Evolutionary conservation across 306 rosid species (phyloP), one percentile per base, ranked within the genome.

Genomic region (Fragaria iinumae): DNA sequence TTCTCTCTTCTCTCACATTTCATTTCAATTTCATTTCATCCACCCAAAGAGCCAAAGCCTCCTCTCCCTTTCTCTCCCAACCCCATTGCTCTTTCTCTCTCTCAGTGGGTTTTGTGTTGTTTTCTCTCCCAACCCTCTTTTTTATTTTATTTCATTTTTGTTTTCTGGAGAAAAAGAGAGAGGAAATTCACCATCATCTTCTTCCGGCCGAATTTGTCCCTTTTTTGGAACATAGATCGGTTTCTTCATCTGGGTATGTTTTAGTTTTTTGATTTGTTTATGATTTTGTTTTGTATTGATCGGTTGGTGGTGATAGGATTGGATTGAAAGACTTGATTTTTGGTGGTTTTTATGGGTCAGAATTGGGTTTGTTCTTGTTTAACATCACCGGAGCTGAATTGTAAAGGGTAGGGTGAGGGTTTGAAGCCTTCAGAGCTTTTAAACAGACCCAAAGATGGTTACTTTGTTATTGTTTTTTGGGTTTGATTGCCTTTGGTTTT

Each of bases 11-110:
- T 9, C 12, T 43, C 79, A 39, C 79, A 29, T 55, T 80, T 70
- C 70, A 47, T 60, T 41, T 79, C 50, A 53, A 57, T 76, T 62
- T 80, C 80, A 83, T 83, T 81, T 80, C 91, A 84, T 84, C 90
- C 90, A 84, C 91, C 88, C 87, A 84, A 77, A 62, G 71, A 81
- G 77, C 77, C 79, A 75, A 80, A 73, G 80, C 69, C 86, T 79
- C 77, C 77, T 59, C 66, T 71, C 78, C 72, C 70, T 79, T 66
- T 78, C 86, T 74, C 83, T 18, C 81, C 81, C 83, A 74, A 44
- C 71, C 78, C 70, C 78, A 62, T 74, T 62, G 78, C 71, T 60
- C 29, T 66, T 63, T 85, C 87, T 72, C 85, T 88, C 77, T 38
- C 41, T 38, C 6, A 76, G 81, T 77, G 88, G 82, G 71, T 85